Conservation (phyloP, 208 protist genomes). For the Leishmania arabica region DNA sequence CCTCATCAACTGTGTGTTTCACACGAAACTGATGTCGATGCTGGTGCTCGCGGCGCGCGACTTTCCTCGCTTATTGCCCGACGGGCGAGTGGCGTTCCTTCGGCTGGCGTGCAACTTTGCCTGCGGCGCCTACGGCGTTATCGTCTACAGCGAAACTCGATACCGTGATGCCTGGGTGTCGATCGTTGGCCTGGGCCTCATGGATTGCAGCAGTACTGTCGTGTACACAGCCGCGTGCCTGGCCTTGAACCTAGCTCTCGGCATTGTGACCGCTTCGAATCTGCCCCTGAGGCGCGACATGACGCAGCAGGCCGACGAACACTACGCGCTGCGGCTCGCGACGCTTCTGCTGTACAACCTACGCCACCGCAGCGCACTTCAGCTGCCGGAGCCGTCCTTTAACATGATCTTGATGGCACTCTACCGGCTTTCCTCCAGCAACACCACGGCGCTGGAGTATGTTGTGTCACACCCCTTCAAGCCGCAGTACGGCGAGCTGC, state of each 20-base stretch:
- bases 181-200: conserved; percentile 56
- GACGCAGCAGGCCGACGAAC: conserved; percentile 13
- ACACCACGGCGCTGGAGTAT: conserved; percentile 33
- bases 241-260: conserved; percentile 59
- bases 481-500: conserved; percentile 41
- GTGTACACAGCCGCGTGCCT: conserved; percentile 80
- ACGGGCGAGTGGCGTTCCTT: conserved; percentile 63
- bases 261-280: conserved; percentile 37
- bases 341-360: conserved; percentile 76
- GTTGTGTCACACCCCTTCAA: conserved; percentile 42
- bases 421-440: conserved; percentile 56
- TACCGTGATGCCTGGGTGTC: conserved; percentile 60
- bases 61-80: conserved; percentile 60
- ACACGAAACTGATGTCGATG: conserved; percentile 44
- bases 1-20: conserved; percentile 47
- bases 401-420: conserved; percentile 80
- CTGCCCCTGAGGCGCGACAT: conserved; percentile 43
- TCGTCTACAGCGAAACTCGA: conserved; percentile 44
- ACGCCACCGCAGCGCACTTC: conserved; percentile 22
- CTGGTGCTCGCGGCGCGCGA: conserved; percentile 48
- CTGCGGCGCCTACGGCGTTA: conserved; percentile 51
- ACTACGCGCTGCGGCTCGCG: conserved; percentile 39
- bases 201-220: conserved; percentile 52
- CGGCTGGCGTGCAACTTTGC: conserved; percentile 78
- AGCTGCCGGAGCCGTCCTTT: conserved; percentile 61